A percentile compares a stretch with the other conserved stretches of the same genome.
These are phyloP conservation scores for Orbilia javanica DNA, from an alignment of 2,329 filamentous ascomycete species.

Conservation along the genomic window DNA sequence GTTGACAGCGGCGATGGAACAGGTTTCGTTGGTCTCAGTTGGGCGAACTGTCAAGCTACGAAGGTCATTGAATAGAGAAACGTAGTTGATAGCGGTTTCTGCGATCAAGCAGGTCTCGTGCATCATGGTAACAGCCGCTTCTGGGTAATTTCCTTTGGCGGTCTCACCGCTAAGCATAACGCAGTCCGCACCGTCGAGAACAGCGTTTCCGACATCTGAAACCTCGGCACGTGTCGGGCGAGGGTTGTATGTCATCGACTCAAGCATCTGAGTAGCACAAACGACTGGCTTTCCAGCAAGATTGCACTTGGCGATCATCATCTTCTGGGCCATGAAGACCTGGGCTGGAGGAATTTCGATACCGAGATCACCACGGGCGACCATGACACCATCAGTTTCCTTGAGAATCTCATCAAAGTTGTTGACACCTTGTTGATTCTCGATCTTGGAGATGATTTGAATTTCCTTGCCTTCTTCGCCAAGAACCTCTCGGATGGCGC, in stretches of 20 bases:
- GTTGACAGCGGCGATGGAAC: conserved; percentile 95
- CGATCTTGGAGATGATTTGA: conserved; percentile 99
- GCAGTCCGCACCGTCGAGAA: conserved; percentile 97
- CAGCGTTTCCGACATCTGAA: conserved; percentile 97
- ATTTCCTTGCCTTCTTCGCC: conserved; percentile 94
- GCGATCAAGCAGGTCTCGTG: conserved; percentile 96
- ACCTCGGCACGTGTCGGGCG: conserved; percentile 98
- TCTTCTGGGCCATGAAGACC: conserved; percentile 99
- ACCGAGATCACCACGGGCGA: conserved; percentile 96
- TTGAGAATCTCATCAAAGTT: conserved; percentile 98
- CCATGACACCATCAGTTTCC: conserved; percentile 99
- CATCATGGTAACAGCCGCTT: conserved; percentile 96
- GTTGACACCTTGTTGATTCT: conserved; percentile 99
- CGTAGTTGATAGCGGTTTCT: conserved; percentile 96
- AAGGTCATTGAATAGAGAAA: conserved; percentile 96
- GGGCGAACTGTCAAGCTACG: conserved; percentile 85
- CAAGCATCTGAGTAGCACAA: conserved; percentile 99
- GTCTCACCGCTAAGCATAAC: conserved; percentile 99
- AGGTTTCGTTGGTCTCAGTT: conserved; percentile 89
- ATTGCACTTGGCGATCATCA: conserved; percentile 99
- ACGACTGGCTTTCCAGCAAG: conserved; percentile 98
- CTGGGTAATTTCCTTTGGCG: conserved; percentile 95
- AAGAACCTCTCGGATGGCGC: conserved; percentile 88
- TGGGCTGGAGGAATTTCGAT: conserved; percentile 99
- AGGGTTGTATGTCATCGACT: conserved; percentile 99